A percentile compares a stretch with the other conserved stretches of the same genome.
These are phyloP conservation scores for Stachybotrys chlorohalonatus DNA, from an alignment of 2,329 filamentous ascomycete species.

Conservation along the genomic window DNA sequence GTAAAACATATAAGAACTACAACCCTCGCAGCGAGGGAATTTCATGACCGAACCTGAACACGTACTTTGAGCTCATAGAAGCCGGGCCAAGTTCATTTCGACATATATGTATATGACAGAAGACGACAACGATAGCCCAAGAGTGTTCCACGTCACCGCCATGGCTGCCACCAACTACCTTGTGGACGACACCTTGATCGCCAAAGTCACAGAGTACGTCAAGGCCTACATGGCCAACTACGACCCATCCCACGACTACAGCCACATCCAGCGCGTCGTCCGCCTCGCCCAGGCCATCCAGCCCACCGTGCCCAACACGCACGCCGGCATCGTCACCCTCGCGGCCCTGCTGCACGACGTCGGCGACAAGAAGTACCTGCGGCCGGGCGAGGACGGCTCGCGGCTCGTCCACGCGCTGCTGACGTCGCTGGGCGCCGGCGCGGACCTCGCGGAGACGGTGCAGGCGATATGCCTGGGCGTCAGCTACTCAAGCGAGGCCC, in stretches of 20 bases:
- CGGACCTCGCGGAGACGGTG: slow-evolving; percentile 53
- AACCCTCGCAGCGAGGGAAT: too few species aligned
- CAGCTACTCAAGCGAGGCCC: slow-evolving; percentile 66
- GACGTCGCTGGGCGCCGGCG: slow-evolving; percentile 43
- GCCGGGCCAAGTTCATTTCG: too few species aligned
- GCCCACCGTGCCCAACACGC: slow-evolving; percentile 27
- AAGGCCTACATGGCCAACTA: slow-evolving; percentile 65
- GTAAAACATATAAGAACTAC: too few species aligned
- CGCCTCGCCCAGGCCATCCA: slow-evolving; percentile 62
- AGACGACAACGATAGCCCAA: too few species aligned
- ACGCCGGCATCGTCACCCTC: slow-evolving; percentile 50
- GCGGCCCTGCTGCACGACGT: slow-evolving; percentile 79
- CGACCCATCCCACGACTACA: slow-evolving; percentile 83
- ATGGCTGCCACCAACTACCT: slow-evolving; percentile 14
- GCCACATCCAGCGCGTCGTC: slow-evolving; percentile 73
- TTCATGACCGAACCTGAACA: too few species aligned
- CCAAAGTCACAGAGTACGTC: slow-evolving; percentile 54
- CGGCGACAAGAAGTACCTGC: slow-evolving; percentile 74
- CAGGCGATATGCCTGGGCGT: slow-evolving; percentile 68
- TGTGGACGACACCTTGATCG: slow-evolving; percentile 34
- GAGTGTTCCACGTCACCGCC: background rate
- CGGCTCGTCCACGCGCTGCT: slow-evolving; percentile 49
- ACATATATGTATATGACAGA: too few species aligned
- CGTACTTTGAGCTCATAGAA: too few species aligned
- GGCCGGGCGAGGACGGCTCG: slow-evolving; percentile 44